A percentile compares a stretch with the other conserved stretches of the same genome.
Evolutionary conservation across 176 grass and related monocot species (phyloP).

Genomic region (Rhynchospora breviuscula): DNA sequence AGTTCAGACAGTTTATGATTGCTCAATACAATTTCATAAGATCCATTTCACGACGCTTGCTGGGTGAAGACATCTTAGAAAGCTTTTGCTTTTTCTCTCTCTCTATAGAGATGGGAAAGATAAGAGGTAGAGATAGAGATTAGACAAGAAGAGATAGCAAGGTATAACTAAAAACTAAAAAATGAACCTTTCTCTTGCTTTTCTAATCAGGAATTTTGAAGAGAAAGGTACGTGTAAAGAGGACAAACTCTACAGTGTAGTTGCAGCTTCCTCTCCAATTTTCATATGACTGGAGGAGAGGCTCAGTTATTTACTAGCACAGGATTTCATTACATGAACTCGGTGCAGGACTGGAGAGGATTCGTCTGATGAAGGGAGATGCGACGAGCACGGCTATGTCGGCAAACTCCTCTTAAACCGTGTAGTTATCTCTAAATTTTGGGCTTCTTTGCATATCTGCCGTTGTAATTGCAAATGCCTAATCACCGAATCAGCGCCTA

Average conservation of each 20-base stretch:
- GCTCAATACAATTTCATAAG: conserved; percentile 45
- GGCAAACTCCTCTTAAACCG: background rate
- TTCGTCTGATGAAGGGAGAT: background rate
- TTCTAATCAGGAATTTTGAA: background rate
- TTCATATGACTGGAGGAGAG: background rate
- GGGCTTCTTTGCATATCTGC: background rate
- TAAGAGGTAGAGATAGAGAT: conserved; percentile 1
- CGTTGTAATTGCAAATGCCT: background rate
- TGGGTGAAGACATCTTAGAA: conserved; percentile 46
- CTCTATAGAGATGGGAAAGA: conserved; percentile 2
- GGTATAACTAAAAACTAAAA: background rate
- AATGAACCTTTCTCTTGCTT: background rate
- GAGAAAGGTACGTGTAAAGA: conserved; percentile 31
- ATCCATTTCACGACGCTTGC: conserved; percentile 52
- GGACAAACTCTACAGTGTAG: conserved; percentile 2
- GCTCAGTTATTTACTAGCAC: background rate
- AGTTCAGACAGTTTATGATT: background rate
- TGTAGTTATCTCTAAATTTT: background rate
- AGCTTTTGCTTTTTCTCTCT: background rate
- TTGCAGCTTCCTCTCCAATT: background rate
- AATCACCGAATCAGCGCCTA: background rate
- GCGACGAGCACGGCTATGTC: conserved; percentile 1
- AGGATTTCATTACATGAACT: background rate
- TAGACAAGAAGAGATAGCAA: background rate
- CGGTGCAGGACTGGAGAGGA: background rate